These are phyloP conservation scores for Penicillium sp. DNA, from an alignment of 2,329 filamentous ascomycete species.

Conservation along the genomic window DNA sequence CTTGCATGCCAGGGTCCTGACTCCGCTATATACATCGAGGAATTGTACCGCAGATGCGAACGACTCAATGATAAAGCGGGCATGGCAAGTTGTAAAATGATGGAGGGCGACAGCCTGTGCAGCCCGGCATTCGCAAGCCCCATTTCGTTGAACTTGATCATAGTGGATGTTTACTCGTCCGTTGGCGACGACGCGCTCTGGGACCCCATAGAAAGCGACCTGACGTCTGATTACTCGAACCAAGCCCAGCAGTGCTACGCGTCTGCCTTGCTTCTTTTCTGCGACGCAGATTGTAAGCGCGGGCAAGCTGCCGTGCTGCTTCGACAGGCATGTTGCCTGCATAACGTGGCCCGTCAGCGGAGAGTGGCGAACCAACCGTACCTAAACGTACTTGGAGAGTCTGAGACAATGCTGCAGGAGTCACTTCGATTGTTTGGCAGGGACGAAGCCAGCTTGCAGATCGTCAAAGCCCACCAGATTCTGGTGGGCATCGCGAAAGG, in stretches of 20 bases:
- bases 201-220: slow-evolving; percentile 16
- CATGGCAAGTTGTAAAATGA: slow-evolving; percentile 22
- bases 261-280: slow-evolving; percentile 16
- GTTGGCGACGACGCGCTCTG: slow-evolving; percentile 11
- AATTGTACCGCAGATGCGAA: slow-evolving; percentile 13
- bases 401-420: slow-evolving; percentile 8
- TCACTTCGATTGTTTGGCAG: slow-evolving; percentile 15
- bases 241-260: slow-evolving; percentile 14
- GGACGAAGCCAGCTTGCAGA: slow-evolving; percentile 19
- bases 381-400: slow-evolving; percentile 5
- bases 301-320: slow-evolving; percentile 23
- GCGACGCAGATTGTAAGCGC: slow-evolving; percentile 11
- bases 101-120: slow-evolving; percentile 20
- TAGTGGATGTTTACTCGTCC: slow-evolving; percentile 9
- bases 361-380: neutral
- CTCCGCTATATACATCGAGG: slow-evolving; percentile 5
- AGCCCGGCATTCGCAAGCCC: slow-evolving; percentile 24
- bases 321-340: slow-evolving; percentile 22
- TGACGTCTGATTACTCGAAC: slow-evolving; percentile 12
- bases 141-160: slow-evolving; percentile 20
- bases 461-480: slow-evolving; percentile 22
- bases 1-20: slow-evolving; percentile 14
- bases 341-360: slow-evolving; percentile 12
- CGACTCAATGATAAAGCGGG: slow-evolving; percentile 14
- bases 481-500: slow-evolving; percentile 19